Conservation (phyloP, 148 eudicot genomes). For the Nepenthes gracilis region DNA sequence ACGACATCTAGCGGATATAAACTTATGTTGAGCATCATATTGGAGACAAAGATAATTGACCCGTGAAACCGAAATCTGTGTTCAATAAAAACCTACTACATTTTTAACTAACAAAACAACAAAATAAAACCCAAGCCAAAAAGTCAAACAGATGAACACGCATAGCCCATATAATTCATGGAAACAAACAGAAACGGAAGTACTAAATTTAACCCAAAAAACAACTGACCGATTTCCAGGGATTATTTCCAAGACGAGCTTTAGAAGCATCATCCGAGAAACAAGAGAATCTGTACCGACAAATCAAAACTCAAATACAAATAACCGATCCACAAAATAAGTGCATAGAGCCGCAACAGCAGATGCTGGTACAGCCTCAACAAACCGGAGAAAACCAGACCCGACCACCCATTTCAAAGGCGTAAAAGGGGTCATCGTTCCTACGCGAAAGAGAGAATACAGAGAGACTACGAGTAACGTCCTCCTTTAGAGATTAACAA, state of each 20-base stretch:
- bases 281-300: background rate
- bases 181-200: too few relatives aligned
- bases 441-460: background rate
- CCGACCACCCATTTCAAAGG: slow-evolving; percentile 5
- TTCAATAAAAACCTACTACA: too few relatives aligned
- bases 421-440: slow-evolving; percentile 7
- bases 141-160: too few relatives aligned
- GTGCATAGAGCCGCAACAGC: background rate
- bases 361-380: slow-evolving; percentile 2
- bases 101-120: too few relatives aligned
- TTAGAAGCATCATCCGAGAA: background rate
- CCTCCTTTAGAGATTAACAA: background rate
- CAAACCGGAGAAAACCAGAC: slow-evolving; percentile 7
- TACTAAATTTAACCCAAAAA: too few relatives aligned
- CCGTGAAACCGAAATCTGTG: too few relatives aligned
- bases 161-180: too few relatives aligned
- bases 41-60: too few relatives aligned
- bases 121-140: too few relatives aligned
- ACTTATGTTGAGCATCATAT: too few relatives aligned
- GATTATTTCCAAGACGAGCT: background rate
- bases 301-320: background rate
- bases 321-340: slow-evolving; percentile 12
- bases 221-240: slow-evolving; percentile 16
- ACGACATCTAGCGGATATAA: too few relatives aligned
- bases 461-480: slow-evolving; percentile 1